Base-by-base conservation (phyloP, 2,329 filamentous ascomycete genomes). In the Metarhizium robertsii region DNA sequence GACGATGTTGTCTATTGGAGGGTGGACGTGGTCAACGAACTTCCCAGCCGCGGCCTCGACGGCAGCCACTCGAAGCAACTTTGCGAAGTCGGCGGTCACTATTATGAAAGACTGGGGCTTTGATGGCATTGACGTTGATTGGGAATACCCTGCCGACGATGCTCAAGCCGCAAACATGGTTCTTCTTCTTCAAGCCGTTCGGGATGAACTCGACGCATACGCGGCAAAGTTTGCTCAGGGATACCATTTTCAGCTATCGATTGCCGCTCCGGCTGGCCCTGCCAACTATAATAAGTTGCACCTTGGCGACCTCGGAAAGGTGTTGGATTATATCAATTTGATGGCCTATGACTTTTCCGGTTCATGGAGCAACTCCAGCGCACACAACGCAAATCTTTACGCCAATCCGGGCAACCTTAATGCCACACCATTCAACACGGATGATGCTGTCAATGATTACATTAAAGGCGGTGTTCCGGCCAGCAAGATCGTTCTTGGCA, bases 1-100 rank as follows among this genome's bases (percentile, higher is more conserved):
- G 66, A 78, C 87, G 1, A 75, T 95, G 25, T 78, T 95, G 4
- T 88, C 83, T 50, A 90, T 96, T 60, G 91, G 91, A 50, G 90
- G 91, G 34, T 95, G 87, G 87, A 91, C 88, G 0, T 94, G 89
- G 70, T 90, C 87, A 2, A 73, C 79, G 61, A 89, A 90, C 68
- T 92, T 95, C 66, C 76, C 87, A 1, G 74, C 75, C 1, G 85
- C 85, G 0, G 83, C 85, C 10, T 83, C 81, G 57, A 87, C 85
- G 0, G 76, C 78, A 0, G 70, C 75, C 2, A 84, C 81, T 16
- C 80, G 90, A 16, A 69, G 75, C 40, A 79, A 62, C 2, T 95
- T 95, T 70, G 90, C 90, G 6, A 71, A 79, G 49, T 81, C 79
- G 3, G 83, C 88, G 2, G 85, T 92, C 0, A 70, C 76, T 7